These are phyloP conservation scores for Agastache rugosa DNA, from an alignment of 257 asterid genomes.

Conservation along the genomic window DNA sequence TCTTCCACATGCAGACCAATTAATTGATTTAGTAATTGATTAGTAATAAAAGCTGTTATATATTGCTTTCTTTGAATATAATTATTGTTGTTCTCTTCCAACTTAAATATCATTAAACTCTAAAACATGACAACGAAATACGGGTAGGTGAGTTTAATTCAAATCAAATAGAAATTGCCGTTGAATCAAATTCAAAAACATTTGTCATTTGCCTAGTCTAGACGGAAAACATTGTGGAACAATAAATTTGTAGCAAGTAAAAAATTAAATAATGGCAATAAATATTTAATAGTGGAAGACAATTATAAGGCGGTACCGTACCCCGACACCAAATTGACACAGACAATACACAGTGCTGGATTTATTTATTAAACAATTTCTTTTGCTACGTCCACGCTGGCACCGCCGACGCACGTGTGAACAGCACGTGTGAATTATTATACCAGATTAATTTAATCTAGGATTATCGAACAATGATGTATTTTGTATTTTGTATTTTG, in stretches of 20 bases:
- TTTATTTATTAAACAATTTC: background rate
- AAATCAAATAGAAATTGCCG: background rate
- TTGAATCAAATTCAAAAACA: background rate
- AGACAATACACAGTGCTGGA: slow-evolving; percentile 25
- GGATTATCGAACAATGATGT: background rate
- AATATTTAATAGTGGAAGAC: background rate
- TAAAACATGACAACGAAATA: background rate
- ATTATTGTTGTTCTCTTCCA: background rate
- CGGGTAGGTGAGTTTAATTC: background rate
- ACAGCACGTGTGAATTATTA: slow-evolving; percentile 23
- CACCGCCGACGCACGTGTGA: slow-evolving; percentile 40
- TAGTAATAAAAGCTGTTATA: background rate
- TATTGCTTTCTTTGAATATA: background rate
- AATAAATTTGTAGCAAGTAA: slow-evolving; percentile 14
- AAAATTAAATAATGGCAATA: slow-evolving; percentile 12
- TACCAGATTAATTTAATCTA: background rate
- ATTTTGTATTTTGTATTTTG: too few species aligned
- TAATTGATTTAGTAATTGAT: background rate
- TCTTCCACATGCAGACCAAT: too few species aligned
- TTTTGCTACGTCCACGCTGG: slow-evolving; percentile 15
- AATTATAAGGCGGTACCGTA: slow-evolving; percentile 30
- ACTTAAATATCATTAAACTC: background rate
- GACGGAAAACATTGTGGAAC: background rate
- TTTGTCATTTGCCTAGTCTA: slow-evolving; percentile 9
- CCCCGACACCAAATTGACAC: slow-evolving; percentile 40